These are phyloP conservation scores for Stagonosporopsis vannaccii DNA, from an alignment of 2,329 filamentous ascomycete genomes.

Conservation along the genomic window DNA sequence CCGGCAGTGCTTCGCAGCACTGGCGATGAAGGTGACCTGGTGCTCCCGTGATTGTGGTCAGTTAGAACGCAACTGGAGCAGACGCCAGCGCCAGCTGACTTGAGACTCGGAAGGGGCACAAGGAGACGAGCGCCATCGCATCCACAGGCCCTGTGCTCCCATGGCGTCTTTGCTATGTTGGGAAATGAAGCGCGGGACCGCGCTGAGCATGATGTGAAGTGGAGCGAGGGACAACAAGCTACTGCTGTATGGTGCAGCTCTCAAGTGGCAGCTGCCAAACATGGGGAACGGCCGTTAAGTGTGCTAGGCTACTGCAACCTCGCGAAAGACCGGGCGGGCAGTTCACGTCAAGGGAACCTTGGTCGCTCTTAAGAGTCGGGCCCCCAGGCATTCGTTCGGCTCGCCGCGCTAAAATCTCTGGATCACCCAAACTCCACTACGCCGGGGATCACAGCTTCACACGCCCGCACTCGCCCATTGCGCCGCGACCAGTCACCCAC, in stretches of 20 bases:
- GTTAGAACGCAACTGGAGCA: slow-evolving; percentile 12
- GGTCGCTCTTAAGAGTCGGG: slow-evolving; percentile 8
- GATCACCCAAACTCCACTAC: slow-evolving; percentile 31
- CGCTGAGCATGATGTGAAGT: slow-evolving; percentile 6
- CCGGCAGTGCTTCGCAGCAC: not conserved
- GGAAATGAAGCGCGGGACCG: slow-evolving; percentile 3
- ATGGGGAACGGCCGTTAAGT: slow-evolving; percentile 9
- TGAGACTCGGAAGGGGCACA: slow-evolving; percentile 26
- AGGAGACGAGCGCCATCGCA: slow-evolving; percentile 13
- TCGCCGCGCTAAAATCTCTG: slow-evolving; percentile 30
- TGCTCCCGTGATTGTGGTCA: slow-evolving; percentile 10
- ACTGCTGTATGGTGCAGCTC: slow-evolving; percentile 1
- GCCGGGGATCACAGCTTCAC: slow-evolving; percentile 18
- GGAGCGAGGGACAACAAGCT: slow-evolving; percentile 21
- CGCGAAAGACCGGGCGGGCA: slow-evolving; percentile 20
- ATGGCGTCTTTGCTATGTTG: slow-evolving; percentile 22
- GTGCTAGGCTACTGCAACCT: slow-evolving; percentile 16
- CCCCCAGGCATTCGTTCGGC: slow-evolving; percentile 18
- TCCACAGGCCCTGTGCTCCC: slow-evolving; percentile 16
- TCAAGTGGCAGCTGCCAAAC: slow-evolving; percentile 19
- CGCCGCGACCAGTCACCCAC: slow-evolving; percentile 25
- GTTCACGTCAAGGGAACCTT: slow-evolving; percentile 13
- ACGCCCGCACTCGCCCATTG: slow-evolving; percentile 25
- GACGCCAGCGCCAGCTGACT: slow-evolving; percentile 27
- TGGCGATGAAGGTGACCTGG: slow-evolving; percentile 7